phyloP scores from a whole-genome alignment of 73 alveolate species.

The Paramecium primaurelia region DNA sequence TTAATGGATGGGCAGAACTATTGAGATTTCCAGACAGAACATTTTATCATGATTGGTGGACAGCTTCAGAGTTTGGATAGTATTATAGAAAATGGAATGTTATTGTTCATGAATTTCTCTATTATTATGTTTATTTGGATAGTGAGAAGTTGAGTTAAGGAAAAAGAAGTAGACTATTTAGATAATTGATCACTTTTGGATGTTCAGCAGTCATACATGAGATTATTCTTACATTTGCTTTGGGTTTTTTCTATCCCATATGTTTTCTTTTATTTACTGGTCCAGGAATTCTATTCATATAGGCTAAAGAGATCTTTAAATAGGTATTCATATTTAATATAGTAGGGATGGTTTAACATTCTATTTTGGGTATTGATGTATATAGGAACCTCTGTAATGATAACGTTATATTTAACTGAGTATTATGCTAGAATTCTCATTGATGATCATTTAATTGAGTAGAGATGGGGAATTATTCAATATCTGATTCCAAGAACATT shows the following conservation, averaged over 20 bases:
- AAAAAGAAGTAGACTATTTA: slow-evolving; percentile 38
- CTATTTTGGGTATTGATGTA: slow-evolving; percentile 50
- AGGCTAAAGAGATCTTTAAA: slow-evolving; percentile 1
- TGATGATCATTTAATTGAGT: neutral
- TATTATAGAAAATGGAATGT: slow-evolving; percentile 90
- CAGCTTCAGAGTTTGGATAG: slow-evolving; percentile 78
- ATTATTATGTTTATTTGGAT: slow-evolving; percentile 81
- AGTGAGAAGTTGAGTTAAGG: slow-evolving; percentile 74
- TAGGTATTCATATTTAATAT: neutral
- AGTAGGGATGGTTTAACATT: neutral
- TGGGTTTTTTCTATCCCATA: slow-evolving; percentile 86
- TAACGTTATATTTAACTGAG: slow-evolving; percentile 54
- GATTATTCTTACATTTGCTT: slow-evolving; percentile 73
- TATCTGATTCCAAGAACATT: slow-evolving; percentile 53
- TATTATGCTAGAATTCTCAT: slow-evolving; percentile 45
- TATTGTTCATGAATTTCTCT: slow-evolving; percentile 88
- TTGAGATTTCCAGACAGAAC: slow-evolving; percentile 79
- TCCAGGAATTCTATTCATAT: slow-evolving; percentile 80
- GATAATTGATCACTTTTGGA: slow-evolving; percentile 71
- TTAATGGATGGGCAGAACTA: slow-evolving; percentile 82
- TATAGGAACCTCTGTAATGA: slow-evolving; percentile 49
- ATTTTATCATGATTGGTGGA: slow-evolving; percentile 94
- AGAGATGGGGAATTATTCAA: slow-evolving; percentile 46
- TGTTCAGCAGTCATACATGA: slow-evolving; percentile 85
- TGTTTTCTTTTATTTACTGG: slow-evolving; percentile 85